Conservation (phyloP, 2,329 filamentous ascomycete species). For the Talaromyces verruculosus region DNA sequence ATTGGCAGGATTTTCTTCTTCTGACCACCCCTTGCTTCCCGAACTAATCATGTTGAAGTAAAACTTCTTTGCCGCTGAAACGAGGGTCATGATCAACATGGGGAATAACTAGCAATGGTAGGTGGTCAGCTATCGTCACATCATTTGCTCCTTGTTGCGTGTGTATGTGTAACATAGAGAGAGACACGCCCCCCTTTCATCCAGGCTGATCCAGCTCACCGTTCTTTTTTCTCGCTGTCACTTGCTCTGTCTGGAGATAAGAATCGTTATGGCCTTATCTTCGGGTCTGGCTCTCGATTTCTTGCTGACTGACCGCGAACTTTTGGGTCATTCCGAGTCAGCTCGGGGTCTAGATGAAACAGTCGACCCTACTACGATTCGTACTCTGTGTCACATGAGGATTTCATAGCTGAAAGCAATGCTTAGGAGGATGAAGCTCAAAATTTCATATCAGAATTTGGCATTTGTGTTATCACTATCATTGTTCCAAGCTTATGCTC, state of each 20-base stretch:
- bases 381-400: not conserved
- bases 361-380: not conserved
- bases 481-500: not conserved
- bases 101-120: not conserved
- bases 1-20: not conserved
- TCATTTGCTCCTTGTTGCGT: not conserved
- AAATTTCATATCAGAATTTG: not conserved
- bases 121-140: not conserved
- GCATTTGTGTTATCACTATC: not conserved
- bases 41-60: conserved; percentile 5
- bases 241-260: not conserved
- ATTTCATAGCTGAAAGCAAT: not conserved
- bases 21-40: conserved; percentile 12
- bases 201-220: conserved; percentile 5
- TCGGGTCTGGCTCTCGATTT: not conserved
- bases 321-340: not conserved
- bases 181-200: not conserved
- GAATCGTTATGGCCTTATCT: not conserved
- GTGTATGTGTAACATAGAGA: conserved; percentile 4
- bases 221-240: conserved; percentile 5
- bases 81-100: conserved; percentile 9
- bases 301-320: conserved; percentile 1
- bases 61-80: not conserved
- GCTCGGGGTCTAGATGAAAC: not conserved
- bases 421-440: not conserved